Base-by-base conservation (phyloP, 1,139 yeast genomes). In the Candida frijolesensis region DNA sequence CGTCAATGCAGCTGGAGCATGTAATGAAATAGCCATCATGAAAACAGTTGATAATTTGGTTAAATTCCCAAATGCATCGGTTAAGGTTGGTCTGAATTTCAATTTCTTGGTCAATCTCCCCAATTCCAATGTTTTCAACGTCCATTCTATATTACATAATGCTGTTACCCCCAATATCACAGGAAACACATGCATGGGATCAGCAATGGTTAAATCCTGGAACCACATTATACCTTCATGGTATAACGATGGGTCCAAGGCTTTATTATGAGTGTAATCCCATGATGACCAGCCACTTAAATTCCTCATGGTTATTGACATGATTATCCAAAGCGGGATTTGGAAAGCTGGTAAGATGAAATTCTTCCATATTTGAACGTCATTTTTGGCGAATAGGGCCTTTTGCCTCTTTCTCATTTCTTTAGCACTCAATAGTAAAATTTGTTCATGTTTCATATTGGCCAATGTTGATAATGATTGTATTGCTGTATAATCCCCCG, bases 241-340 rank as follows among this genome's bases (percentile, higher is more conserved):
- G 40, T 77, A 72, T 48, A 87, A 68, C 0, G 78, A 65, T 25
- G 80, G 74, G 58, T 85, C 92, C 30, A 86, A 59, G 0, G 87
- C 83, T 45, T 70, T 72, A 50, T 73, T 75, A 10, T 75, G 63
- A 19, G 71, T 46, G 35, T 76, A 72, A 44, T 78, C 79, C 70
- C 81, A 76, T 15, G 79, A 74, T 11, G 82, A 69, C 89, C 91
- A 86, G 0, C 94, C 95, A 45, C 91, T 84, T 58, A 89, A 71
- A 48, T 85, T 82, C 56, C 97, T 77, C 61, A 91, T 80, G 0
- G 92, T 85, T 59, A 86, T 72, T 9, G 95, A 86, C 78, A 90
- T 76, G 1, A 85, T 75, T 3, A 90, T 76, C 96, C 97, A 92
- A n/a, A 91, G 66, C 0, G 98, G 98, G 29, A 92, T 76, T 64